Base-by-base conservation (phyloP, 2,329 filamentous ascomycete genomes). In the Aureobasidium sp. region DNA sequence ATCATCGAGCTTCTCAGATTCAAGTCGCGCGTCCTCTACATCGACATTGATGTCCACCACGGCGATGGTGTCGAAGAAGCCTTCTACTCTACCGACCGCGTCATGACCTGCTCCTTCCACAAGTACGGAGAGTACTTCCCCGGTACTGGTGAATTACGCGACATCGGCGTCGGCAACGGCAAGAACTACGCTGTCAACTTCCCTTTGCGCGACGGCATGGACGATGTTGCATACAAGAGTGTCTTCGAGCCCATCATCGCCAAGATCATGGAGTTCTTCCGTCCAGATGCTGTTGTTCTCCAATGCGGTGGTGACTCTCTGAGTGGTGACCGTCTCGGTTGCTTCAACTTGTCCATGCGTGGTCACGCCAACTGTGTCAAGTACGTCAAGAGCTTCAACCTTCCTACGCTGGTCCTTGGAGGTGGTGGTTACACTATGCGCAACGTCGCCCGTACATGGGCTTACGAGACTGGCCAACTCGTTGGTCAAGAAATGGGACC, bases 401-500 rank as follows among this genome's bases (percentile, higher is more conserved):
- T 87, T 20, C 86, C 86, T 0, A 85, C 84, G 1, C 77, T 88
- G 63, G 82, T 88, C 10, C 78, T 88, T 9, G 86, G 86, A 52
- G 86, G 86, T 44, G 86, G 86, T 67, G 86, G 86, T 42, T 88
- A 88, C 69, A 88, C 86, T 0, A 88, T 88, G 84, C 79, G 86
- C 59, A 88, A 88, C 76, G 67, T 81, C 26, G 79, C 79, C 15
- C 79, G 85, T 53, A 87, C 85, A 0, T 87, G 83, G 84, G 79
- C 79, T 26, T 84, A 79, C 68, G 78, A 97, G 84, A 81, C 79
- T 0, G 93, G 93, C 67, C 83, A 91, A 63, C 82, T 97, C 9
- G 90, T 97, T 23, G 90, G 90, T 32, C 85, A 92, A 64, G 83
- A 90, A 34, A 90, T 97, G 82, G 82, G 85, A 12, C 82, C 88